phyloP scores from a whole-genome alignment of 73 alveolate genomes.

The Halteria grandinella region DNA sequence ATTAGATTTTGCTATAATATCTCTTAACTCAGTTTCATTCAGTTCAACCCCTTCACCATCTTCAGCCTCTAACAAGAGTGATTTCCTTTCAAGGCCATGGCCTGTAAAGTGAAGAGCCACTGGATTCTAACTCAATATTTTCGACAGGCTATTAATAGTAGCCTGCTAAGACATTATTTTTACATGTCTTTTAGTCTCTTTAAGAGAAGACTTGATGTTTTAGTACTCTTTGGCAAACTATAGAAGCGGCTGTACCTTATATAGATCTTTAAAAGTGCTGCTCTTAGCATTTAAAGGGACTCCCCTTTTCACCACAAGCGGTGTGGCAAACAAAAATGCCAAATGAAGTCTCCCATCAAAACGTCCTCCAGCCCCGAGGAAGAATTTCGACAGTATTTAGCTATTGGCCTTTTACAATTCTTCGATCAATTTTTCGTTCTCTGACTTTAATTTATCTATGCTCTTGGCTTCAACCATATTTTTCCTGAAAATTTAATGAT shows the following conservation, averaged over 20 bases:
- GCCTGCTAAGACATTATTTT: constrained; percentile 23
- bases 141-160: constrained; percentile 49
- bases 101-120: constrained; percentile 67
- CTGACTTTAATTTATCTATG: too few species aligned
- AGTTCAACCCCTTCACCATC: constrained; percentile 55
- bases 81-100: constrained; percentile 67
- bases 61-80: constrained; percentile 51
- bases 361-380: too few species aligned
- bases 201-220: constrained; percentile 29
- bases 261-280: too few species aligned
- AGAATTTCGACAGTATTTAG: too few species aligned
- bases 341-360: constrained; percentile 37
- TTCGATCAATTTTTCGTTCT: too few species aligned
- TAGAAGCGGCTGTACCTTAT: constrained; percentile 14
- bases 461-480: too few species aligned
- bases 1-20: constrained; percentile 8
- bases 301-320: constrained; percentile 20
- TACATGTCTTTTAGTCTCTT: constrained; percentile 34
- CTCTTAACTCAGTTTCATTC: constrained; percentile 42
- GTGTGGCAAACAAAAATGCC: constrained; percentile 49
- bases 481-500: too few species aligned
- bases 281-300: background rate
- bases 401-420: too few species aligned
- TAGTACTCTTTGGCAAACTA: constrained; percentile 48
- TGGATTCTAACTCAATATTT: constrained; percentile 41